Percentiles rank a stretch among this genome's conserved stretches.
phyloP scores from a whole-genome alignment of 805 yeast species.

The Spathaspora passalidarum region DNA sequence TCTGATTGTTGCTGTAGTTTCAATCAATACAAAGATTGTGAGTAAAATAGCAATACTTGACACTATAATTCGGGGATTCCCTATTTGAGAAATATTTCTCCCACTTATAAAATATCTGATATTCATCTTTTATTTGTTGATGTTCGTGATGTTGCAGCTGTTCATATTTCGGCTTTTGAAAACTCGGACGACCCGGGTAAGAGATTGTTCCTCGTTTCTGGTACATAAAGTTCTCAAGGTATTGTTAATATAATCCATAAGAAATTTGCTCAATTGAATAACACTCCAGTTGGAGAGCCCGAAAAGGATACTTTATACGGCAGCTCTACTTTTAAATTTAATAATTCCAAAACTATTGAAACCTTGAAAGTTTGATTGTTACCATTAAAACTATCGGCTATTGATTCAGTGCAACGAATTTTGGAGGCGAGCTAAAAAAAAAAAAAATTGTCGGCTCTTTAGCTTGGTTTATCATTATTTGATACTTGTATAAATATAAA shows the following conservation, averaged over 20 bases:
- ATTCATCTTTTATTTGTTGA: too few species aligned
- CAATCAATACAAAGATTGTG: too few species aligned
- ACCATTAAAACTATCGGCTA: constrained; percentile 35
- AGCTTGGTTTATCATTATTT: too few species aligned
- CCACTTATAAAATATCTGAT: too few species aligned
- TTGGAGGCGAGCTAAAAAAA: too few species aligned
- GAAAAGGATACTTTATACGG: constrained; percentile 17
- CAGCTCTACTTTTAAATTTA: constrained; percentile 22
- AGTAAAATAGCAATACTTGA: too few species aligned
- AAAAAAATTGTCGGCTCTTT: too few species aligned
- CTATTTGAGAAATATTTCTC: too few species aligned
- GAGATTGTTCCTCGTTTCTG: constrained; percentile 19
- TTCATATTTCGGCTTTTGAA: constrained; percentile 37
- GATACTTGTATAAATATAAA: too few species aligned
- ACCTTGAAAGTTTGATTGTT: constrained; percentile 36
- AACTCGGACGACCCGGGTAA: constrained; percentile 18
- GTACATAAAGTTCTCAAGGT: constrained; percentile 20
- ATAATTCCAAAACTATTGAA: constrained; percentile 25
- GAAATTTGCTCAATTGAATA: constrained; percentile 40
- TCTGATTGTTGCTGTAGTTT: too few species aligned
- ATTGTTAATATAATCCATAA: constrained; percentile 29
- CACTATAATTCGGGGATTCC: too few species aligned
- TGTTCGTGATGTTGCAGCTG: constrained; percentile 46
- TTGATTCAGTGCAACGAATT: constrained; percentile 40
- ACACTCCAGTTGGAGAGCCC: constrained; percentile 42